Conservation (phyloP, 768 basidiomycete species). For the Pleurotus tuber-regium region DNA sequence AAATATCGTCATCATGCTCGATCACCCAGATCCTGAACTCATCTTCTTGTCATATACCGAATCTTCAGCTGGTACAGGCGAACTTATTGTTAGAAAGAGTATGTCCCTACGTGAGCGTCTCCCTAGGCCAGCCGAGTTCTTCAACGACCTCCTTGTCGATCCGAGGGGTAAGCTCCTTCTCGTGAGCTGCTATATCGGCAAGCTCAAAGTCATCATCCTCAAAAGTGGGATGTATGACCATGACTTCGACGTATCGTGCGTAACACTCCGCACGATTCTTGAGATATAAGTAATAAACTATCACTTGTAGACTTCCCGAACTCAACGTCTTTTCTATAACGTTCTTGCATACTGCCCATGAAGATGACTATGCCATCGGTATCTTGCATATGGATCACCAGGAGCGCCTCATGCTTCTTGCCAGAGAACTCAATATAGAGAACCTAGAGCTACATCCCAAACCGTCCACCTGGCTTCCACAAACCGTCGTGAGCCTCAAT, state of each 20-base stretch:
- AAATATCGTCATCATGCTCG: constrained; percentile 65
- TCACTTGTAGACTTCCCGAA: constrained; percentile 51
- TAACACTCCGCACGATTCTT: constrained; percentile 15
- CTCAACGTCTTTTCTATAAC: constrained; percentile 65
- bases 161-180: constrained; percentile 59
- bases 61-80: constrained; percentile 27
- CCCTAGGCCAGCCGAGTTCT: constrained; percentile 67
- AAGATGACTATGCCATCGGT: constrained; percentile 51
- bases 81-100: constrained; percentile 39
- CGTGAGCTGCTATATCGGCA: constrained; percentile 66
- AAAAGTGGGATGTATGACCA: constrained; percentile 50
- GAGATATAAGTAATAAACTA: constrained; percentile 9
- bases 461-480: constrained; percentile 47
- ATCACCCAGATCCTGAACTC: constrained; percentile 75
- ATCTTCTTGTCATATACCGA: constrained; percentile 56
- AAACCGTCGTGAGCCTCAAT: constrained; percentile 50
- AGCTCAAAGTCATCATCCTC: constrained; percentile 61
- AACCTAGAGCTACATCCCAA: constrained; percentile 50
- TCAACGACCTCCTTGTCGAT: constrained; percentile 66
- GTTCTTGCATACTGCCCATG: constrained; percentile 47
- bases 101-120: constrained; percentile 55
- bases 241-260: constrained; percentile 67
- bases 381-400: constrained; percentile 68
- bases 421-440: constrained; percentile 50
- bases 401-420: constrained; percentile 58